Evolutionary conservation across 2,329 filamentous ascomycete genomes (phyloP), one percentile per base, ranked within the genome.

Genomic region (Aaosphaeria pasadenensis): DNA sequence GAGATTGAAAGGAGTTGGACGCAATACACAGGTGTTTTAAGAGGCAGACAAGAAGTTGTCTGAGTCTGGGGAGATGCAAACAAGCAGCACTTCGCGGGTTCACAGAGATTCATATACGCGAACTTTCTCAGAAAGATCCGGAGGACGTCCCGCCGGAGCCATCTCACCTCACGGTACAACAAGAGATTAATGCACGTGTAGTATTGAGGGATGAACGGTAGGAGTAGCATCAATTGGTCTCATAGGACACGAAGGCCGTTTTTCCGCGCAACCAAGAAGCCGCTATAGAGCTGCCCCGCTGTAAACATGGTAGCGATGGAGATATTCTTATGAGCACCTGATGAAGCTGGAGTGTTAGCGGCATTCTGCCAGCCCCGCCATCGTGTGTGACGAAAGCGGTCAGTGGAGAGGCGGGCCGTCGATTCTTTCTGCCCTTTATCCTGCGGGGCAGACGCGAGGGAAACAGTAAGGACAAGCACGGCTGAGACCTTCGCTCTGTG

Each of bases 101-200:
- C 42, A 11, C 39, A 54, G 49, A 54, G 54, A 55, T 57, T 69
- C 60, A 69, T 68, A 66, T 68, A 68, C 49, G 46, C 49, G 45
- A 49, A 56, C 54, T 53, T 49, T 40, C 52, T 56, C 62, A 51
- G 50, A 50, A 50, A 49, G 46, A n/a, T 30, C 55, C 67, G 67
- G 66, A 69, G 64, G 50, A 55, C 60, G 59, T 66, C 62, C 63
- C 66, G 66, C 61, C 61, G 63, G 54, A 60, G 61, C 67, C 64
- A 66, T 66, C 51, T 56, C 54, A 51, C 33, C 33, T 9, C n/a
- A 61, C 52, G 61, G 57, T 60, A 44, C 53, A 60, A 32, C 57
- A 59, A 59, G 55, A 57, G 49, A 43, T 52, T 54, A 50, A 56
- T 39, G 54, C 53, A 57, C 43, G 52, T 57, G 55, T 53, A 53